Evolutionary conservation across 2,329 filamentous ascomycete species (phyloP), one percentile per base, ranked within the genome.

Genomic region (Raffaelea arxii): DNA sequence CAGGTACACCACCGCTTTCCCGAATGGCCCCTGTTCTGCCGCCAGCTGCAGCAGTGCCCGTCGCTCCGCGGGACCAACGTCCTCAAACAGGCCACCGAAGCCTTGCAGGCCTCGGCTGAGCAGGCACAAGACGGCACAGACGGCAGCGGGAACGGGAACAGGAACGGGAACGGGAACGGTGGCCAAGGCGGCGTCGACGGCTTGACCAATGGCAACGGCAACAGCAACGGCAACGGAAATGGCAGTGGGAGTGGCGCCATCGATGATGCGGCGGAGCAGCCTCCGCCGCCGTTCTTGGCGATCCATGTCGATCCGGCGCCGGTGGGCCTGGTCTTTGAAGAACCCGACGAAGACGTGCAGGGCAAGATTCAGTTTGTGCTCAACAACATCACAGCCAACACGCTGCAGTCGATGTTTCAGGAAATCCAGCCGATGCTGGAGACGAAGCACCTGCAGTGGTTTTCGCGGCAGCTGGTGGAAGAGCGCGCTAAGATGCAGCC

Each of bases 11-110:
- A 79, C 35, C 80, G 92, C 36, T 79, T 98, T 42, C 75, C 80
- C 4, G 92, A 98, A 60, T 98, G 92, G 92, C 88, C 89, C n/a
- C 86, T 86, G 2, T 94, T 96, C 57, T 97, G 91, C 62, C 82
- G 84, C 51, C 80, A 92, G 51, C 75, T 98, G 6, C 66, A 94
- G 21, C 82, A 87, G 51, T 88, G 95, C 35, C 82, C 85, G 0
- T 85, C 80, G 36, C 74, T 98, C 19, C 84, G 86, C 54, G 84
- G 84, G 6, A 95, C 91, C 0, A 87, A 94, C 50, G 86, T 91
- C 16, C 89, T 79, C 68, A 80, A 80, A 52, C 88, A 85, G 58
- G 88, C 88, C 0, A 81, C 92, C 56, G 86, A 92, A 51, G 83
- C 91, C 11, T 75, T 92, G 22, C 78, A 77, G 21, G 79, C 84